Percentiles rank a stretch among this genome's conserved stretches.
Conservation (phyloP, 2,329 filamentous ascomycete species). For the Fusarium concolor region DNA sequence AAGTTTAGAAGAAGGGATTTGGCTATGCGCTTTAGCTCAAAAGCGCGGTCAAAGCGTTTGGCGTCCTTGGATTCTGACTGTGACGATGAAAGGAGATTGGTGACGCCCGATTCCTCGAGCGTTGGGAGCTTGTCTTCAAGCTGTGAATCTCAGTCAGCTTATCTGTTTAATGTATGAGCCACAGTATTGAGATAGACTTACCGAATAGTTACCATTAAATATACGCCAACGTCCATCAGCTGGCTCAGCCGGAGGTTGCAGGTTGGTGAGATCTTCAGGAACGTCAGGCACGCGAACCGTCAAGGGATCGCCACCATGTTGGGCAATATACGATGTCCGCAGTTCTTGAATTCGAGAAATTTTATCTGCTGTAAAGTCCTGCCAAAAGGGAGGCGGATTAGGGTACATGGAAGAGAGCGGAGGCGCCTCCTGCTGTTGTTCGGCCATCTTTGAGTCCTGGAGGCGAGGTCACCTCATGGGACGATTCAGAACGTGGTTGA, state of each 20-base stretch:
- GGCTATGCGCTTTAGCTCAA: conserved; percentile 79
- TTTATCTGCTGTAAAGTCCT: conserved; percentile 84
- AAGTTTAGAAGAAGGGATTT: conserved; percentile 92
- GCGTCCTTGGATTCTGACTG: conserved; percentile 58
- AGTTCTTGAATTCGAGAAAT: conserved; percentile 65
- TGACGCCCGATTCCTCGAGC: conserved; percentile 76
- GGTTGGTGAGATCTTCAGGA: conserved; percentile 77
- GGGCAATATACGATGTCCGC: conserved; percentile 54
- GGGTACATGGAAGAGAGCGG: conserved; percentile 78
- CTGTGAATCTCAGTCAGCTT: conserved; percentile 48
- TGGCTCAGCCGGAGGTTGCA: conserved; percentile 85
- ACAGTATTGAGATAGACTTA: conserved; percentile 41
- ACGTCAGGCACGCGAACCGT: conserved; percentile 60
- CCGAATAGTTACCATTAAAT: conserved; percentile 76
- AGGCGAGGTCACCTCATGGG: conserved; percentile 1
- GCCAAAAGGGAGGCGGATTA: conserved; percentile 89
- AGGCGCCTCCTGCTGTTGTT: conserved; percentile 60
- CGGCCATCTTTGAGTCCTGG: conserved; percentile 64
- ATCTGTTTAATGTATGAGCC: not conserved
- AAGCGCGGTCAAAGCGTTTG: conserved; percentile 71
- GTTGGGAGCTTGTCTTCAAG: conserved; percentile 72
- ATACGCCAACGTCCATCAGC: conserved; percentile 75
- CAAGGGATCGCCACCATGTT: conserved; percentile 45
- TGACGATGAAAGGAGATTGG: conserved; percentile 67
- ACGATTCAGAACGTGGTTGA: not conserved